Base-by-base conservation (phyloP, 192 early-diverging fungal species). In the Coemansia biformis region DNA sequence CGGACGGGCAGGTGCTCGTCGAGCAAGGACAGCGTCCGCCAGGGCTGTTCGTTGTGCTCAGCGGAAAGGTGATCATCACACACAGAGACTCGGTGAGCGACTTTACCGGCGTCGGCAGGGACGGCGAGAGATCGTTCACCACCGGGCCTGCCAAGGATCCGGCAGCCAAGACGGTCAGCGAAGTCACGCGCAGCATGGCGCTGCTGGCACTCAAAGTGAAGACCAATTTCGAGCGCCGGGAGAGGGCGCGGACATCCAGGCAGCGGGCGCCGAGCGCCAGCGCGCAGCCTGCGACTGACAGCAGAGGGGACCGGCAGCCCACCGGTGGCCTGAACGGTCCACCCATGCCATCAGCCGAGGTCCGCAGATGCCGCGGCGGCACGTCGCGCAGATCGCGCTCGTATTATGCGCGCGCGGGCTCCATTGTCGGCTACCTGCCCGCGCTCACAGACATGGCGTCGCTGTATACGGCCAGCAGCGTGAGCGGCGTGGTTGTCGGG, bases 41-140 rank as follows among this genome's bases (percentile, higher is more conserved):
- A 11, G 96, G 96, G 4, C 54, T 99, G 21, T 97, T 86, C 54
- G 89, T 96, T 61, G 84, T 96, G 4, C 83, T 99, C 59, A 91
- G 96, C 59, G 96, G 96, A 17, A 63, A 82, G 12, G 55, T 99
- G 16, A 86, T 90, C 21, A 57, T 73, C n/a, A 59, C 54, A 0
- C 73, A 59, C 37, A 37, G 62, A 9, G 66, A 65, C 17, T 56
- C 66, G 2, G 57, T 64, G 22, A 43, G 51, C n/a, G 75, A 63
- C 26, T 70, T 73, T 62, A 57, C 63, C 5, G 63, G 60, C 28
- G 29, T 46, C 21, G 59, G 55, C 5, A 36, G 39, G 26, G 46
- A 45, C n/a, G 52, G 37, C 30, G 49, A 51, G 49, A 9, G 10
- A 30, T 29, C 16, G 28, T 23, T 14, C 10, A 19, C 9, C 14